Conservation (phyloP, 352 stramenopile genomes). For the Phytophthora nicotianae region DNA sequence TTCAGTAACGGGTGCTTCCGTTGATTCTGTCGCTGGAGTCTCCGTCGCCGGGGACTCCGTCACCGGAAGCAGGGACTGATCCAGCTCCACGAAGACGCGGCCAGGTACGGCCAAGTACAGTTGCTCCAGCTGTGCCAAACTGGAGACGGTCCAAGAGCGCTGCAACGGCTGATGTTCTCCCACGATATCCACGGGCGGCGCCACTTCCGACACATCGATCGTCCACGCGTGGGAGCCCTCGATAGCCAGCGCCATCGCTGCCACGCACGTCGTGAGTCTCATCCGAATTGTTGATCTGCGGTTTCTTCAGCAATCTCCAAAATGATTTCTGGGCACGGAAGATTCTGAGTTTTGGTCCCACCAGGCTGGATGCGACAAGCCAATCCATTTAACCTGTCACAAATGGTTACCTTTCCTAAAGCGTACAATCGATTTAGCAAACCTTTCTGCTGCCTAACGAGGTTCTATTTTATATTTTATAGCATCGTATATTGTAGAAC, state of each 20-base stretch:
- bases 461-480: too few species aligned
- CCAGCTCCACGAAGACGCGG: slow-evolving; percentile 60
- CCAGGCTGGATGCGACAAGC: slow-evolving; percentile 11
- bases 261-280: slow-evolving; percentile 30
- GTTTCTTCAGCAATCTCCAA: slow-evolving; percentile 17
- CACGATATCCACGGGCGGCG: slow-evolving; percentile 30
- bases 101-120: slow-evolving; percentile 58
- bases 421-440: too few species aligned
- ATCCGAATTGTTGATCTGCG: slow-evolving; percentile 6
- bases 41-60: slow-evolving; percentile 21
- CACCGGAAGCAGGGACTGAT: slow-evolving; percentile 36
- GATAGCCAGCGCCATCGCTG: slow-evolving; percentile 27
- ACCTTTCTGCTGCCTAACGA: too few species aligned
- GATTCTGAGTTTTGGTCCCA: slow-evolving; percentile 26
- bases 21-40: slow-evolving; percentile 10
- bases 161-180: slow-evolving; percentile 49
- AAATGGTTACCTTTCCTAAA: background rate
- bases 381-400: background rate
- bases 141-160: slow-evolving; percentile 50
- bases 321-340: slow-evolving; percentile 12
- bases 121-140: slow-evolving; percentile 44
- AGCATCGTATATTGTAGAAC: too few species aligned
- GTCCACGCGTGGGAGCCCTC: slow-evolving; percentile 31
- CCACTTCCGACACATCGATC: slow-evolving; percentile 41
- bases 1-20: slow-evolving; percentile 17